Evolutionary conservation across 1,139 yeast genomes (phyloP), one percentile per base, ranked within the genome.

Genomic region (Debaryomyces psychrophilus): DNA sequence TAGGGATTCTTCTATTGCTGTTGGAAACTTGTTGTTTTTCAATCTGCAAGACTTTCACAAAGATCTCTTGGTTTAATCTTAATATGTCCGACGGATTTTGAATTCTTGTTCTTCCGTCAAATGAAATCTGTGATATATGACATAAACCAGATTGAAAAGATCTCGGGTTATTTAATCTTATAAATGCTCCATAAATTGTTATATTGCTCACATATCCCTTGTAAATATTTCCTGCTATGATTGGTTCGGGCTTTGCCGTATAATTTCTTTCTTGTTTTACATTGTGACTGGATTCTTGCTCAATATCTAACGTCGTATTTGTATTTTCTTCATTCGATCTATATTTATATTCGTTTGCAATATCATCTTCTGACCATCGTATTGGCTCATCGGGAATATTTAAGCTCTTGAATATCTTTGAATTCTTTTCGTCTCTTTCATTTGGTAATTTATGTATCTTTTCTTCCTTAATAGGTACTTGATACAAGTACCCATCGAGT

Each of bases 111-210:
- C 67, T 60, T 4, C 73, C 71, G 49, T 68, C 71, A 48, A 58
- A 67, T 44, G 84, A 73, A 18, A 90, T 72, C 41, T 84, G 84
- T 0, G 96, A 87, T 0, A 88, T 76, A 61, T 92, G 97, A 38
- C 93, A 84, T 23, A 92, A 69, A 0, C 96, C 97, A 35, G 67
- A 64, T 31, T 47, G 60, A 53, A 37, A 65, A 51, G 59, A 60
- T 49, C 37, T 70, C 52, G 31, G 63, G 45, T 49, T 51, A 41
- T 59, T 47, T 49, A 67, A 29, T 5, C 80, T 61, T 0, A 90
- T 80, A 60, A 93, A 92, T 1, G 90, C 95, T 0, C 99, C 98
- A 64, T 82, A 92, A 1, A 77, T 64, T 18, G 83, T 81, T 4
- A 88, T 60, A 41, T 79, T 80, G 36, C 73, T 72, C 1, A 92